Base-by-base conservation (phyloP, 768 basidiomycete genomes). In the Filobasidium wieringae region DNA sequence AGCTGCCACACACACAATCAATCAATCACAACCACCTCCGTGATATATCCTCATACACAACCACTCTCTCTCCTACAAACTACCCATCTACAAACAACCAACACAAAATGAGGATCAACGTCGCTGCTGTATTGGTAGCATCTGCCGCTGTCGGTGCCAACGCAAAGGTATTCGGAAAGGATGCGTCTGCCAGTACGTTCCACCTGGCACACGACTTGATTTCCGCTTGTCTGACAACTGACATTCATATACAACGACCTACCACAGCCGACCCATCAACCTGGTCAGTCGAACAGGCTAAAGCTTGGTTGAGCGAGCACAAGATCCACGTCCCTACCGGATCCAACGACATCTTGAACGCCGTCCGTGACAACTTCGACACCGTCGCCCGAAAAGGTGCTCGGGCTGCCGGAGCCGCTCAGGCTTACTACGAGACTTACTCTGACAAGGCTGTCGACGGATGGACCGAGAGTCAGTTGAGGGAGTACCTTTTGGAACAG, bases 401-500 rank as follows among this genome's bases (percentile, higher is more conserved):
- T 36, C 63, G 47, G 26, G 64, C 62, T 50, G 68, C 66, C 27
- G 67, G 72, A 51, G 51, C 62, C 31, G 67, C 64, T 55, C 71
- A 70, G 62, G 70, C 70, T 52, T 64, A 75, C 66, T 69, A 64
- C 61, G 72, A 74, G 58, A 68, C 68, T 50, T 61, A 85, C 60
- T 81, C 80, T 57, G 82, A 83, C 2, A 74, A 78, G 24, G 72
- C 81, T 8, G 84, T 88, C 61, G 86, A 91, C 61, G 76, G 74
- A 1, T 97, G 90, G 90, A 82, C 87, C 69, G 91, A 96, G 67
- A 83, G 82, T 12, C 79, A 79, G 29, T 78, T 95, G 22, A 82
- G 91, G 66, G 78, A 86, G 62, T 93, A 85, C 75, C 78, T 97
- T 11, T 80, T 95, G 54, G 81, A 87, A 66, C 85, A 93, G 64